Conservation (phyloP, 75 land plant species). For the Larix kaempferi region DNA sequence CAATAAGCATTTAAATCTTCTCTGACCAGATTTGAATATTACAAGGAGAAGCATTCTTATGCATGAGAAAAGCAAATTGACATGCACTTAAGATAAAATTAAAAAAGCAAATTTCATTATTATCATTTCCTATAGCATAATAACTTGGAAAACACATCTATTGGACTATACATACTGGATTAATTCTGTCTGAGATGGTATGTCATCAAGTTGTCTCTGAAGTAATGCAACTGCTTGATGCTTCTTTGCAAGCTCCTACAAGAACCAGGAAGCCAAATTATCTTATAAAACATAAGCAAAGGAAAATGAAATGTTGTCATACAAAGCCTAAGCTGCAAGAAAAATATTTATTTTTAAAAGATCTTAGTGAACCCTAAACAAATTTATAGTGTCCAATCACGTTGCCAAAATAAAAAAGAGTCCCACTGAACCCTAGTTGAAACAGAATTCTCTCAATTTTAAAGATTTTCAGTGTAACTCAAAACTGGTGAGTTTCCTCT, state of each 20-base stretch:
- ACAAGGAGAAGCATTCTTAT: not conserved
- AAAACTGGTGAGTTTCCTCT: not conserved
- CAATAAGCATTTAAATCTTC: too few relatives aligned
- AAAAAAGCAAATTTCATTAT: not conserved
- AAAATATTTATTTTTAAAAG: not conserved
- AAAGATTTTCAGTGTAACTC: not conserved
- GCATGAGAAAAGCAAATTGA: not conserved
- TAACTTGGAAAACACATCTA: not conserved
- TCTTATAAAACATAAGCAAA: not conserved
- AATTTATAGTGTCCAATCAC: not conserved
- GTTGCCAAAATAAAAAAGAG: not conserved
- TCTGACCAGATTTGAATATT: too few relatives aligned
- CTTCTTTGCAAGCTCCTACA: constrained; percentile 11
- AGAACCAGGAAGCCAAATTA: not conserved
- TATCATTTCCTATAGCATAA: not conserved
- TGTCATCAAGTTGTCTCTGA: constrained; percentile 33
- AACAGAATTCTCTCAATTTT: not conserved
- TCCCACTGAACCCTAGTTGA: not conserved
- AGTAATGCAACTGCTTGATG: constrained; percentile 12
- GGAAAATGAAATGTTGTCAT: not conserved
- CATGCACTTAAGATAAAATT: not conserved
- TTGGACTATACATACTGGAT: constrained; percentile 32
- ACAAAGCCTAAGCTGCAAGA: not conserved
- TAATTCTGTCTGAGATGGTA: constrained; percentile 41
- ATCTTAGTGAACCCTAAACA: not conserved